Evolutionary conservation across 2,329 filamentous ascomycete species (phyloP).

Genomic region (Emergomyces pasteurianus): DNA sequence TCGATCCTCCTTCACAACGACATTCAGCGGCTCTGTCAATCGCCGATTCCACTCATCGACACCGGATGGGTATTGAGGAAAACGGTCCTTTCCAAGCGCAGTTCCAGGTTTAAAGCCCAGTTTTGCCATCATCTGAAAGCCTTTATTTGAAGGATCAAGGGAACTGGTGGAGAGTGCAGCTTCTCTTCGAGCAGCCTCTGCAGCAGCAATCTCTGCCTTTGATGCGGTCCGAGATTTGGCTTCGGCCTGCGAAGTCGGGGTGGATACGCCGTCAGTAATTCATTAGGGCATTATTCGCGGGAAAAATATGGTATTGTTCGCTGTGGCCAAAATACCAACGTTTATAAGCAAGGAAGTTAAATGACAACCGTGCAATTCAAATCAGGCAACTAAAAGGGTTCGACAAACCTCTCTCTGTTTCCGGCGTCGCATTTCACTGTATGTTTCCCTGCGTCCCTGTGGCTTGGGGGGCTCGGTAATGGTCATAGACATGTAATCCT

Average conservation of each 20-base stretch:
- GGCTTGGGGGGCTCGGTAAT: slow-evolving; percentile 52
- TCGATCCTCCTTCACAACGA: slow-evolving; percentile 65
- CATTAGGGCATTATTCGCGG: not conserved
- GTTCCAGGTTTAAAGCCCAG: slow-evolving; percentile 77
- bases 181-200: slow-evolving; percentile 61
- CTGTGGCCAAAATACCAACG: slow-evolving; percentile 18
- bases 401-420: slow-evolving; percentile 38
- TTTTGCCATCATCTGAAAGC: slow-evolving; percentile 90
- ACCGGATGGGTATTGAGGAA: slow-evolving; percentile 13
- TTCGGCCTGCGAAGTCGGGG: slow-evolving; percentile 43
- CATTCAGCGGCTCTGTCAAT: slow-evolving; percentile 59
- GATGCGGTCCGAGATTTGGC: slow-evolving; percentile 54
- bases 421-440: slow-evolving; percentile 46
- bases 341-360: slow-evolving; percentile 42
- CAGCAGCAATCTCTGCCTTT: slow-evolving; percentile 68
- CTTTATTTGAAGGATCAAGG: slow-evolving; percentile 65
- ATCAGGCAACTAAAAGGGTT: not conserved
- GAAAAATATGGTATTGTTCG: not conserved
- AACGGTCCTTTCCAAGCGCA: slow-evolving; percentile 54
- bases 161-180: slow-evolving; percentile 63
- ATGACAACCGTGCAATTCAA: slow-evolving; percentile 25
- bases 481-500: slow-evolving; percentile 96
- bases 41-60: slow-evolving; percentile 21
- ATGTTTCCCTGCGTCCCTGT: slow-evolving; percentile 44
- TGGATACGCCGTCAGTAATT: slow-evolving; percentile 5